These are phyloP conservation scores for Arctium lappa DNA, from an alignment of 129 eudicot genomes.

Conservation along the genomic window DNA sequence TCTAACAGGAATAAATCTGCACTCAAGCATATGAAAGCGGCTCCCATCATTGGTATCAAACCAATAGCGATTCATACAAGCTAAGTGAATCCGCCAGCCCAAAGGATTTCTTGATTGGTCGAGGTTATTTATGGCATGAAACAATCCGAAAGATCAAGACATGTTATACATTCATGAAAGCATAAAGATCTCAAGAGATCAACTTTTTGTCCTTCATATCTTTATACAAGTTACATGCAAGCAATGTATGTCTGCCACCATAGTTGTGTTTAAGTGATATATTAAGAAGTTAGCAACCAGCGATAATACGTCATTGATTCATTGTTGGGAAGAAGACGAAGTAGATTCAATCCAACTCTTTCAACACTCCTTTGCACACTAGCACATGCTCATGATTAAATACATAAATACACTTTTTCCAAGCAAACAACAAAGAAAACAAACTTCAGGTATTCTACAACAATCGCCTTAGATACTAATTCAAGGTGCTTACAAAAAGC, in stretches of 20 bases:
- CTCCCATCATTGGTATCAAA: background rate
- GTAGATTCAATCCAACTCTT: background rate
- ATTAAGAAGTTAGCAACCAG: background rate
- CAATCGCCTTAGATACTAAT: background rate
- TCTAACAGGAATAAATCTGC: background rate
- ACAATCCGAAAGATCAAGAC: background rate
- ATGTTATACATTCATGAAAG: background rate
- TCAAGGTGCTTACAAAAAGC: background rate
- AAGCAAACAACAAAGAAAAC: background rate
- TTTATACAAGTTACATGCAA: background rate
- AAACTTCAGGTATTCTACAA: background rate
- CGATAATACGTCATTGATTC: background rate
- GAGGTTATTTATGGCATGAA: background rate
- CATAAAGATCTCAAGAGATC: background rate
- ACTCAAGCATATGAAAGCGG: background rate
- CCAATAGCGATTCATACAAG: background rate
- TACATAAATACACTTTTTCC: background rate
- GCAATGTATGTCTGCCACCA: background rate
- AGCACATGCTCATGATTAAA: background rate
- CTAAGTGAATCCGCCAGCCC: background rate
- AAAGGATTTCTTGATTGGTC: background rate
- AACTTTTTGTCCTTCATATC: too few relatives aligned
- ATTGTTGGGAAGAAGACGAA: too few relatives aligned
- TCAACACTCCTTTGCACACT: background rate
- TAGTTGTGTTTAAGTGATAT: background rate